Evolutionary conservation across 192 early-diverging fungal genomes (phyloP).

Genomic region (Gigaspora rosea): DNA sequence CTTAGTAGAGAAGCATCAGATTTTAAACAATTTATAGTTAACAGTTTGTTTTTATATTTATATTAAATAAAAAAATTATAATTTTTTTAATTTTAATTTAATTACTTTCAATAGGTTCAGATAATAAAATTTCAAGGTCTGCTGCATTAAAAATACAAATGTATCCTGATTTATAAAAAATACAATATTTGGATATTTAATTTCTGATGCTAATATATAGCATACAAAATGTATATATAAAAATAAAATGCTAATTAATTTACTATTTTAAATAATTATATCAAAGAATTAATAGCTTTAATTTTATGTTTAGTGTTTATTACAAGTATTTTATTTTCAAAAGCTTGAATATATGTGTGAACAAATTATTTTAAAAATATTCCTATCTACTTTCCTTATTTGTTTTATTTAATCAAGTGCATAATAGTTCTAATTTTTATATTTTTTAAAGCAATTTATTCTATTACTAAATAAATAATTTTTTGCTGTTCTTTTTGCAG

Average conservation of each 20-base stretch:
- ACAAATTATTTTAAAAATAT: not conserved
- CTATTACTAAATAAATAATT: not conserved
- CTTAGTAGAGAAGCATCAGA: conserved; percentile 63
- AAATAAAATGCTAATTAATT: not conserved
- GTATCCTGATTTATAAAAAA: conserved; percentile 35
- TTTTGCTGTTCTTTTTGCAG: conserved; percentile 33
- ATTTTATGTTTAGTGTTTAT: not conserved
- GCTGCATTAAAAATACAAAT: not conserved
- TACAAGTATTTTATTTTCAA: not conserved
- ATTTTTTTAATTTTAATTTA: not conserved
- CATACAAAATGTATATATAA: conserved; percentile 54
- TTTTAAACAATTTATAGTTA: conserved; percentile 72
- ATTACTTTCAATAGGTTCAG: not conserved
- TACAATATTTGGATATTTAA: conserved; percentile 40
- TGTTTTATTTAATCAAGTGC: conserved; percentile 17
- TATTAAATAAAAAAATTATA: not conserved
- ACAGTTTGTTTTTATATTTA: conserved; percentile 45
- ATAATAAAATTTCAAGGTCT: conserved; percentile 3
- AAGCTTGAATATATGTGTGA: not conserved
- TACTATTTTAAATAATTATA: not conserved
- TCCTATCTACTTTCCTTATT: not conserved
- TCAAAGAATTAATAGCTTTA: no score
- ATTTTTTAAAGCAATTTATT: conserved; percentile 40
- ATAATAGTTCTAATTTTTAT: conserved; percentile 50
- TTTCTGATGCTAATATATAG: conserved; percentile 56